phyloP scores from a whole-genome alignment of 495 filamentous ascomycete species.

The Xylaria flabelliformis region DNA sequence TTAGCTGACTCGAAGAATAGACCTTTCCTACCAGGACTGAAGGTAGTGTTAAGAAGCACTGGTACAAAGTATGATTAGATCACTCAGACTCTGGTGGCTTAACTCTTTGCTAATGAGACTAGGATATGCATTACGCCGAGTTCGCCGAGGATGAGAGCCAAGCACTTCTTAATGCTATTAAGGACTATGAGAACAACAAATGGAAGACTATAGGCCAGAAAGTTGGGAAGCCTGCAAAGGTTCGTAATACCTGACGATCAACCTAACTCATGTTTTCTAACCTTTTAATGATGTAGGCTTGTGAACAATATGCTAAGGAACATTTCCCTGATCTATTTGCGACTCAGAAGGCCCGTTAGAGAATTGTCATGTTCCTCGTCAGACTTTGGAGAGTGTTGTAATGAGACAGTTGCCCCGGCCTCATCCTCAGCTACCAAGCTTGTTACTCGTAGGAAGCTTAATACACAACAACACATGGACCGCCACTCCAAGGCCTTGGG shows the following conservation, averaged over 20 bases:
- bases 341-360: constrained; percentile 39
- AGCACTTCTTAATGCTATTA: constrained; percentile 90
- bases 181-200: constrained; percentile 97
- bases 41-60: constrained; percentile 99
- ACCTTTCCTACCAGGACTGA: constrained; percentile 93
- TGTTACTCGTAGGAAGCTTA: constrained; percentile 3
- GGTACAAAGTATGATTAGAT: constrained; percentile 83
- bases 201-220: constrained; percentile 97
- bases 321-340: constrained; percentile 68
- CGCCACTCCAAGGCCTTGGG: constrained; percentile 10
- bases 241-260: constrained; percentile 39
- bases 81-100: constrained; percentile 22
- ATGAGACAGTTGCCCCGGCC: neutral
- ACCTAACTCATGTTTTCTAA: constrained; percentile 24
- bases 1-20: constrained; percentile 55
- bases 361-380: neutral
- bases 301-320: constrained; percentile 98
- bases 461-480: constrained; percentile 9
- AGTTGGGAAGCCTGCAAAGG: constrained; percentile 97
- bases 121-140: constrained; percentile 99
- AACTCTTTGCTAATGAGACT: constrained; percentile 36
- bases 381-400: neutral
- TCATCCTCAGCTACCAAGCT: neutral
- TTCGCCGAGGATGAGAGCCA: constrained; percentile 97
- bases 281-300: constrained; percentile 65